Evolutionary conservation across 805 yeast genomes (phyloP), one percentile per base, ranked within the genome.

Genomic region (Starmerella tilneyi): DNA sequence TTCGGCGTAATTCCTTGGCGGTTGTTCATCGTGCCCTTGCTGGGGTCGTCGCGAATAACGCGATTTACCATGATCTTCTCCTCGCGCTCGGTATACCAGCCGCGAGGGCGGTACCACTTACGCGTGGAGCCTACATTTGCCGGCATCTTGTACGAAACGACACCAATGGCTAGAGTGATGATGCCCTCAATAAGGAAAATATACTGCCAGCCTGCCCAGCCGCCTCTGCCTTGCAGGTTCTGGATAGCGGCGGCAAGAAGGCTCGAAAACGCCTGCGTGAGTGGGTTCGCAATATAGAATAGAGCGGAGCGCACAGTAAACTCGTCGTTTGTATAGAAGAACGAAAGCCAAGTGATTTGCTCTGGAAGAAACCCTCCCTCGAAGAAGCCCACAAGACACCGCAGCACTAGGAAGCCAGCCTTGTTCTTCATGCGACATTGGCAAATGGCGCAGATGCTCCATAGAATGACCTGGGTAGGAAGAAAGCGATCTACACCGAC

Each of bases 341-440:
- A 80, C 2, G 80, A 72, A 59, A 80, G 63, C 76, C 80, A 80
- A 39, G 79, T 62, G 45, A 74, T 70, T 27, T 73, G 62, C 53
- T 79, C 84, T 27, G 81, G 79, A 44, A 81, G 78, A 48, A 78
- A 78, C 0, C 85, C 84, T 46, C 84, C 84, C 58, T 79, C 79
- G n/a, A 74, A 61, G 7, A 71, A 56, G 2, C 81, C 84, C 34
- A 77, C 56, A 5, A 76, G 63, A 1, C 71, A 72, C 47, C 83
- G 64, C 6, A 75, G 65, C 8, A 63, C 66, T 38, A 63, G 63
- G 49, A 74, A 77, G 0, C 73, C 70, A 0, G 64, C 56, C 47
- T 60, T 68, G 35, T 60, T 61, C 4, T 53, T 61, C 50, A 78
- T 60, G 15, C 64, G 65, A 34, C 70, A 70, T 57, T 79, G 84